These are phyloP conservation scores for Myriangium duriaei DNA, from an alignment of 2,329 filamentous ascomycete genomes.

Conservation along the genomic window DNA sequence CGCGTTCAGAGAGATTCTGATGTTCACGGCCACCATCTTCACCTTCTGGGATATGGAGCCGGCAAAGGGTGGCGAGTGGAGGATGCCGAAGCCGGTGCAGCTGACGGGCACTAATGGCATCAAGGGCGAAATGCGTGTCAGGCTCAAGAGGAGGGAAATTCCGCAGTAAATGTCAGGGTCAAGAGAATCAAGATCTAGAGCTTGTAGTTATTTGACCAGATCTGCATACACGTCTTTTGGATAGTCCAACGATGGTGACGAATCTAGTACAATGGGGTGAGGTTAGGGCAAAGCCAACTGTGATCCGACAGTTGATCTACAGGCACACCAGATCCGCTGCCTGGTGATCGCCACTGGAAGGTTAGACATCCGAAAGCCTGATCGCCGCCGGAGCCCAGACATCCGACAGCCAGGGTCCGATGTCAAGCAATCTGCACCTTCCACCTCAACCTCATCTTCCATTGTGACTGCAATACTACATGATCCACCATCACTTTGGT, in stretches of 20 bases:
- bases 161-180: neutral
- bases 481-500: conserved; percentile 1
- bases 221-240: neutral
- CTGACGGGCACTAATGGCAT: conserved; percentile 40
- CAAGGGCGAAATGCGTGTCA: conserved; percentile 40
- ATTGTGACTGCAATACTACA: neutral
- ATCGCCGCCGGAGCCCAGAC: no score
- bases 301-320: neutral
- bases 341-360: neutral
- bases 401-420: no score
- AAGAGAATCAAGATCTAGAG: neutral
- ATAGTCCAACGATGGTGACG: neutral
- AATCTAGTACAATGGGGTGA: no score
- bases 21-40: conserved; percentile 40
- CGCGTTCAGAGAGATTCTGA: conserved; percentile 38
- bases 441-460: no score
- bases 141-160: conserved; percentile 28
- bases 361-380: no score
- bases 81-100: conserved; percentile 37
- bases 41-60: conserved; percentile 45
- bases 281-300: neutral
- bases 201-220: no score
- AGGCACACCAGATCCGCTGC: neutral
- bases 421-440: no score
- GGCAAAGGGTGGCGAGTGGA: conserved; percentile 33